Conservation (phyloP, 129 eudicot species). For the Ambrosia artemisiifolia region DNA sequence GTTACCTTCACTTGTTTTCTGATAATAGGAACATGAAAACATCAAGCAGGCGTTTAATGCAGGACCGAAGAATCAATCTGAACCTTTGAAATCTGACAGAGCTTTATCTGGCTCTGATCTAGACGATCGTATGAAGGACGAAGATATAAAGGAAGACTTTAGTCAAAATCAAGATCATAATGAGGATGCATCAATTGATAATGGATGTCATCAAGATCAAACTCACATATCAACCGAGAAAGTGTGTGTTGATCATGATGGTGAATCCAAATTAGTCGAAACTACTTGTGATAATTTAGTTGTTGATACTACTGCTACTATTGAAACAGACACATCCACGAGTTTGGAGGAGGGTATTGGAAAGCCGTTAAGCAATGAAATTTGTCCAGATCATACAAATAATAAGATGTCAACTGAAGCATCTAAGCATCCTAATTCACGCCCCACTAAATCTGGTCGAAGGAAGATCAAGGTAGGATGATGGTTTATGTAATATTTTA, state of each 20-base stretch:
- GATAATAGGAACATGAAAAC: neutral
- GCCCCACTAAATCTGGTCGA: slow-evolving; percentile 45
- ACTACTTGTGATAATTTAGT: slow-evolving; percentile 37
- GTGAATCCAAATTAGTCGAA: slow-evolving; percentile 78
- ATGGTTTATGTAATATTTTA: neutral
- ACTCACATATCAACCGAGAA: slow-evolving; percentile 37
- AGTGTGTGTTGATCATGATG: slow-evolving; percentile 46
- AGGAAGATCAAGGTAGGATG: slow-evolving; percentile 59
- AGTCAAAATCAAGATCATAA: slow-evolving; percentile 26
- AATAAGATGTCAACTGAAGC: slow-evolving; percentile 29
- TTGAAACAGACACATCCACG: slow-evolving; percentile 17
- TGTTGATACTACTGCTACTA: slow-evolving; percentile 24
- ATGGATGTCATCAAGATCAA: slow-evolving; percentile 55
- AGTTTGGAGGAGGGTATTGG: slow-evolving; percentile 32
- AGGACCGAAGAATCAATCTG: slow-evolving; percentile 45
- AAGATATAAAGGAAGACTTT: slow-evolving; percentile 19
- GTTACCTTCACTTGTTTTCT: slow-evolving; percentile 5
- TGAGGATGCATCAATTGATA: slow-evolving; percentile 42
- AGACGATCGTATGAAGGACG: slow-evolving; percentile 30
- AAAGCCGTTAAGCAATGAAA: slow-evolving; percentile 31
- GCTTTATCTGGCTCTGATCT: neutral
- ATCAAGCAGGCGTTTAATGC: slow-evolving; percentile 60
- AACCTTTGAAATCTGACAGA: slow-evolving; percentile 32
- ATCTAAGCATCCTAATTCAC: slow-evolving; percentile 30
- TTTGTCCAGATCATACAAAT: slow-evolving; percentile 8